Percentiles rank a stretch among this genome's conserved stretches.
These are phyloP conservation scores for Aspergillus hortae DNA, from an alignment of 2,329 filamentous ascomycete genomes.

Conservation along the genomic window DNA sequence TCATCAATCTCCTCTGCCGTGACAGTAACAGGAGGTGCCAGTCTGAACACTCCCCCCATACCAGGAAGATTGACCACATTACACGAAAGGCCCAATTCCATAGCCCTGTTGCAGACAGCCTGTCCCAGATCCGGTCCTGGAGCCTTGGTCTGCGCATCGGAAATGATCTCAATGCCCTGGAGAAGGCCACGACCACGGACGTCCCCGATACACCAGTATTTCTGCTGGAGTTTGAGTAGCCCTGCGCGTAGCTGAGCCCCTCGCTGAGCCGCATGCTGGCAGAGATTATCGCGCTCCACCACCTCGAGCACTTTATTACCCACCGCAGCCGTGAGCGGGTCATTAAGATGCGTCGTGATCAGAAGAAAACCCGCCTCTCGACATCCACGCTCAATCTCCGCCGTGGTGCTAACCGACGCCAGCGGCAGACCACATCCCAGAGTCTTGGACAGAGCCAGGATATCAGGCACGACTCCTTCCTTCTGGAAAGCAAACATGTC, in stretches of 20 bases:
- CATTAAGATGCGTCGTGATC: slow-evolving; percentile 62
- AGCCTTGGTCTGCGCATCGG: slow-evolving; percentile 46
- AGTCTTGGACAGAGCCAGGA: slow-evolving; percentile 60
- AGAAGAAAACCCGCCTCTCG: slow-evolving; percentile 52
- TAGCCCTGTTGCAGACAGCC: slow-evolving; percentile 47
- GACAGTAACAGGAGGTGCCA: slow-evolving; percentile 60
- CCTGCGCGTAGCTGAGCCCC: slow-evolving; percentile 48
- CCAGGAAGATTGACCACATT: slow-evolving; percentile 54
- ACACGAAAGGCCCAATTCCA: slow-evolving; percentile 53
- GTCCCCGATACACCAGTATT: slow-evolving; percentile 61
- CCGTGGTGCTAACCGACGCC: slow-evolving; percentile 55
- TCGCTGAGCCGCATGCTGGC: slow-evolving; percentile 42
- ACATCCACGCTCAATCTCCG: slow-evolving; percentile 50
- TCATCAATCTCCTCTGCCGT: slow-evolving; percentile 48
- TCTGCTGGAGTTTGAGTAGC: slow-evolving; percentile 44
- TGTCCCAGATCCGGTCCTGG: slow-evolving; percentile 49
- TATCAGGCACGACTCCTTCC: slow-evolving; percentile 52
- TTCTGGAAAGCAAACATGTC: slow-evolving; percentile 59
- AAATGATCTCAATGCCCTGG: slow-evolving; percentile 58
- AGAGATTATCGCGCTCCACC: slow-evolving; percentile 54
- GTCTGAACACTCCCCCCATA: slow-evolving; percentile 56
- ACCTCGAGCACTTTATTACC: slow-evolving; percentile 62
- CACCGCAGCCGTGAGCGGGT: slow-evolving; percentile 58
- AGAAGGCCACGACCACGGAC: slow-evolving; percentile 58
- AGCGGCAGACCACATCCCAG: slow-evolving; percentile 60